Percentiles rank a stretch among this genome's conserved stretches.
These are phyloP conservation scores for Cytospora piceicola DNA, from an alignment of 2,329 filamentous ascomycete genomes.

Conservation along the genomic window DNA sequence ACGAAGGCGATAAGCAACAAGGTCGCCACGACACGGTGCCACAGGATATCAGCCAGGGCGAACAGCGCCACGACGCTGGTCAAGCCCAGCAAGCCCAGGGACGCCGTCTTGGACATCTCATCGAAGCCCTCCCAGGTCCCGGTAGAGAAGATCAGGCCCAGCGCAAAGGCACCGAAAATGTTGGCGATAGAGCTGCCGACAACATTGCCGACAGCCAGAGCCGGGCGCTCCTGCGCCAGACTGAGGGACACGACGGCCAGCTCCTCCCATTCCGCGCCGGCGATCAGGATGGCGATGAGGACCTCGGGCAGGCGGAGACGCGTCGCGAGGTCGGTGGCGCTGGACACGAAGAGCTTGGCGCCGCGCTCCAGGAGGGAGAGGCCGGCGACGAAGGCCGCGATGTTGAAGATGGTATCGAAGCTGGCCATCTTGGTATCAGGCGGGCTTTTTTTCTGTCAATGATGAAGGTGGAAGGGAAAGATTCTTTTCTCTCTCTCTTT, in stretches of 20 bases:
- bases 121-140: conserved; percentile 44
- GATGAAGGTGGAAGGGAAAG: neutral
- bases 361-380: conserved; percentile 56
- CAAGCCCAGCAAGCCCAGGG: conserved; percentile 45
- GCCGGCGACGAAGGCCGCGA: conserved; percentile 47
- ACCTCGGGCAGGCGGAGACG: conserved; percentile 50
- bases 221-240: conserved; percentile 48
- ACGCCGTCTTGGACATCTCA: conserved; percentile 52
- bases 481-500: neutral
- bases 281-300: conserved; percentile 55
- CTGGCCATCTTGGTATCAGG: conserved; percentile 10
- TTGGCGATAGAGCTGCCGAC: conserved; percentile 59
- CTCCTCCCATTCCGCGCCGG: conserved; percentile 61
- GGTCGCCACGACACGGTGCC: conserved; percentile 39
- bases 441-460: neutral
- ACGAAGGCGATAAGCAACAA: conserved; percentile 48
- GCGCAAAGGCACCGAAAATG: conserved; percentile 58
- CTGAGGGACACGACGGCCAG: conserved; percentile 54
- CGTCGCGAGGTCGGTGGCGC: conserved; percentile 52
- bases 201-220: conserved; percentile 58
- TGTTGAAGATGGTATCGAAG: conserved; percentile 41
- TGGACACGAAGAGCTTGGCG: conserved; percentile 56
- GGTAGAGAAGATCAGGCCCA: conserved; percentile 51
- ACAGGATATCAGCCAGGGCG: conserved; percentile 37
- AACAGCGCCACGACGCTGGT: conserved; percentile 45